Evolutionary conservation across 306 rosid species (phyloP), one percentile per base, ranked within the genome.

Genomic region (Prunus mongolica): DNA sequence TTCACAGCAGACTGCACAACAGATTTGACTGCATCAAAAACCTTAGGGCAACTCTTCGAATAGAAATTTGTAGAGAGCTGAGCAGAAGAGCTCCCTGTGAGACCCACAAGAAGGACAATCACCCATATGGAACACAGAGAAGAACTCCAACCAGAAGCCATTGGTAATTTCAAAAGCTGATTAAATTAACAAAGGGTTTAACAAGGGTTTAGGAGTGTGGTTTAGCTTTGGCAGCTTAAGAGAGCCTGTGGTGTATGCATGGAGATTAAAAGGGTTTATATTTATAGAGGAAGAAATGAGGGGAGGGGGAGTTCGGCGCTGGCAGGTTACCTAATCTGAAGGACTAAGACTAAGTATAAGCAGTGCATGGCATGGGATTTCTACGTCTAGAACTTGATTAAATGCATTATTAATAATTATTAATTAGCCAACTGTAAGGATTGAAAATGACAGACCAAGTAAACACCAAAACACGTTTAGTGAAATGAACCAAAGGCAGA

Each of bases 1-100:
- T 83, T 56, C 2, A 93, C 65, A 0, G 97, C 97, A 9, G 87
- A 68, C 25, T 52, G 76, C 38, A 93, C 91, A 10, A 84, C 92
- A 2, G 84, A 71, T 44, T 82, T 45, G 2, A 89, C 91, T 0
- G 83, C 19, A 4, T 27, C 20, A 24, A 88, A 83, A 69, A 87
- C 80, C 2, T 84, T 80, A 0, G 97, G 98, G 68, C 98, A 93
- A 19, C 76, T 84, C 50, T 75, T 77, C 1, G 86, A 76, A 60
- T 93, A 93, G 74, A 89, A 91, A 3, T 60, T 71, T 1, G 55
- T 34, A 1, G 85, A 89, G 68, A 93, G 97, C 18, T 82, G 58
- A 60, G 91, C 93, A 0, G 88, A 85, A 73, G 84, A 76, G 28
- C 69, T 63, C 7, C 83, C 80, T 3, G 79, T 52, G 57, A 84